Conservation (phyloP, 345 rosid genomes). For the Salix udensis region DNA sequence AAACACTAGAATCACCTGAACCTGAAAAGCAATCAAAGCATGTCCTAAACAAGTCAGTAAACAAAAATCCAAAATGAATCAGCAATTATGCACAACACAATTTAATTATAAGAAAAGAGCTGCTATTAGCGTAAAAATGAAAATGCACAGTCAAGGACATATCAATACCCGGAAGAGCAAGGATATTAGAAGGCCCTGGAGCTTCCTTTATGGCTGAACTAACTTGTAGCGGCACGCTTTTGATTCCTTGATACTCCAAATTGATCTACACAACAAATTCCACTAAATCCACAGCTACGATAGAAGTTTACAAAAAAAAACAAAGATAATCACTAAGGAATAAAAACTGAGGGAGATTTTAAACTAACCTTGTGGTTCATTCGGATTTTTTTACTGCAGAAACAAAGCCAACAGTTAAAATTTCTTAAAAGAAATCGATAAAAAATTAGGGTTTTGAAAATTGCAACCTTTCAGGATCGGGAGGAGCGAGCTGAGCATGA, state of each 20-base stretch:
- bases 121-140: neutral
- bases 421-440: too few species aligned
- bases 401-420: neutral
- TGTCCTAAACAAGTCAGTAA: neutral
- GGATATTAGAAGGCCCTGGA: constrained; percentile 46
- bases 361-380: constrained; percentile 75
- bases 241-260: constrained; percentile 57
- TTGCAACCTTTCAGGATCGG: constrained; percentile 70
- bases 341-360: neutral
- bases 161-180: constrained; percentile 65
- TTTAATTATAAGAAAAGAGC: too few species aligned
- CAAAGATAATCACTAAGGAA: neutral
- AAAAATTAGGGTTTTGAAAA: neutral
- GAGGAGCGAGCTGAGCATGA: constrained; percentile 68
- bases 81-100: neutral
- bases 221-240: constrained; percentile 35
- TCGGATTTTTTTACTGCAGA: constrained; percentile 76
- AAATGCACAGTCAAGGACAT: neutral
- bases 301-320: neutral
- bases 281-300: neutral
- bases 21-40: constrained; percentile 40
- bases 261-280: constrained; percentile 40
- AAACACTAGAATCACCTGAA: constrained; percentile 50
- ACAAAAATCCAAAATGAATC: neutral
- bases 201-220: constrained; percentile 23